Percentiles rank a stretch among this genome's conserved stretches.
These are phyloP conservation scores for Tolypocladium paradoxum DNA, from an alignment of 2,329 filamentous ascomycete species.

Conservation along the genomic window DNA sequence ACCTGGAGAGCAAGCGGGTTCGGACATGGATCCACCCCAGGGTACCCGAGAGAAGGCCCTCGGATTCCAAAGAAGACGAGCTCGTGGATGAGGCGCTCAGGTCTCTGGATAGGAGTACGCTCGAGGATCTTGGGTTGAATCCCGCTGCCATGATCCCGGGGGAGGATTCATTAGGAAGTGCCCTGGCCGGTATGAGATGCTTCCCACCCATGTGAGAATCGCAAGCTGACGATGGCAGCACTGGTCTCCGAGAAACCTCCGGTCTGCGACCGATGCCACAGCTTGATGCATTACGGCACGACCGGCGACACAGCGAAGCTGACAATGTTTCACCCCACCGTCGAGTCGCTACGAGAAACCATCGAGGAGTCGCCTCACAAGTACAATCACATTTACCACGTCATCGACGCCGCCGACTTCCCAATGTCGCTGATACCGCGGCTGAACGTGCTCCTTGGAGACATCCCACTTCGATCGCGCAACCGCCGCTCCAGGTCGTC, in stretches of 20 bases:
- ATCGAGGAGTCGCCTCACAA: slow-evolving; percentile 82
- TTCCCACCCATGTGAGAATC: not conserved
- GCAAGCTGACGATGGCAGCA: slow-evolving; percentile 3
- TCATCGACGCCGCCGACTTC: slow-evolving; percentile 92
- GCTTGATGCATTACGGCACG: slow-evolving; percentile 63
- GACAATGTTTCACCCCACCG: slow-evolving; percentile 68
- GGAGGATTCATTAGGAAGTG: slow-evolving; percentile 10
- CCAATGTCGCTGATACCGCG: slow-evolving; percentile 83
- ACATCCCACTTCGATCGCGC: slow-evolving; percentile 64
- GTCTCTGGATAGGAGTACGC: slow-evolving; percentile 26
- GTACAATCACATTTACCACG: slow-evolving; percentile 89
- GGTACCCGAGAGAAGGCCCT: slow-evolving; percentile 5
- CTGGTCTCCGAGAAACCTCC: slow-evolving; percentile 31
- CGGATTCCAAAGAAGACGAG: slow-evolving; percentile 26
- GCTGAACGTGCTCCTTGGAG: slow-evolving; percentile 57
- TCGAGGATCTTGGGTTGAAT: slow-evolving; percentile 36
- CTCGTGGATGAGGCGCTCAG: slow-evolving; percentile 36
- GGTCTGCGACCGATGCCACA: slow-evolving; percentile 81
- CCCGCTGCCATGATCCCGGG: slow-evolving; percentile 25
- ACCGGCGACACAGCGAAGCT: slow-evolving; percentile 34
- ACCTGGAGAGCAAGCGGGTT: slow-evolving; percentile 39
- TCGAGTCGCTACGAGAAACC: slow-evolving; percentile 72
- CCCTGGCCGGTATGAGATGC: slow-evolving; percentile 2
- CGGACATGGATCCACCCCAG: slow-evolving; percentile 29
- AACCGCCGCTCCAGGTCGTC: slow-evolving; percentile 66